A percentile compares a stretch with the other conserved stretches of the same genome.
phyloP scores from a whole-genome alignment of 305 asterid genomes.

The Coffea humblotiana region DNA sequence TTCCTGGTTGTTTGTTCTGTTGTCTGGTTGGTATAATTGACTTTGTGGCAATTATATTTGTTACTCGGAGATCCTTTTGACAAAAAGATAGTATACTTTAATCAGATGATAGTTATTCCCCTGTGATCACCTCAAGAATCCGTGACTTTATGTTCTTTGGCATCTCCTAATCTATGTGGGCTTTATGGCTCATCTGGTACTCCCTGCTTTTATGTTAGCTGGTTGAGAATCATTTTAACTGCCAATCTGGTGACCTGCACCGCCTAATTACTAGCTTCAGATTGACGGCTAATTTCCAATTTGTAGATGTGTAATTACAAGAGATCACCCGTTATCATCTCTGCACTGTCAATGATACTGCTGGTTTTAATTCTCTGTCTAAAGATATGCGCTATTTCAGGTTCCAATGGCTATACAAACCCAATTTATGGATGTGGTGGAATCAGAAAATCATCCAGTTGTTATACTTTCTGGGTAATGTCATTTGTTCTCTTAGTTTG shows the following conservation, averaged over 20 bases:
- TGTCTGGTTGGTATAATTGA: slow-evolving; percentile 11
- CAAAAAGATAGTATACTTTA: not conserved
- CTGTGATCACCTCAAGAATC: not conserved
- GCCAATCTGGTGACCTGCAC: not conserved
- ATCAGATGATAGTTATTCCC: not conserved
- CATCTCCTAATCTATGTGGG: not conserved
- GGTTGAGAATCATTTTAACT: slow-evolving; percentile 2
- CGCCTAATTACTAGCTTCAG: not conserved
- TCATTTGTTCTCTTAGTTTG: slow-evolving; percentile 24
- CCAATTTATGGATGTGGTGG: slow-evolving; percentile 50
- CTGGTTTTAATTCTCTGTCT: not conserved
- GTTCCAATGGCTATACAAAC: slow-evolving; percentile 74
- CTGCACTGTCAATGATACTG: slow-evolving; percentile 1
- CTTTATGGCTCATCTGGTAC: not conserved
- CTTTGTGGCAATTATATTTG: not conserved
- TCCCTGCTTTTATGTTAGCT: not conserved
- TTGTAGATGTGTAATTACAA: not conserved
- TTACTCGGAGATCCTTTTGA: not conserved
- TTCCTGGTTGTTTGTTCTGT: slow-evolving; percentile 11
- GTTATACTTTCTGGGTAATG: slow-evolving; percentile 74
- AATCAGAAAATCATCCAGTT: slow-evolving; percentile 86
- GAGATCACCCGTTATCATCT: not conserved
- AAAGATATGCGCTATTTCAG: slow-evolving; percentile 39
- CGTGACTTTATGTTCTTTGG: not conserved
- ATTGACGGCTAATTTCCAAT: not conserved